Evolutionary conservation across 305 asterid genomes (phyloP).

Genomic region (Vinca major): DNA sequence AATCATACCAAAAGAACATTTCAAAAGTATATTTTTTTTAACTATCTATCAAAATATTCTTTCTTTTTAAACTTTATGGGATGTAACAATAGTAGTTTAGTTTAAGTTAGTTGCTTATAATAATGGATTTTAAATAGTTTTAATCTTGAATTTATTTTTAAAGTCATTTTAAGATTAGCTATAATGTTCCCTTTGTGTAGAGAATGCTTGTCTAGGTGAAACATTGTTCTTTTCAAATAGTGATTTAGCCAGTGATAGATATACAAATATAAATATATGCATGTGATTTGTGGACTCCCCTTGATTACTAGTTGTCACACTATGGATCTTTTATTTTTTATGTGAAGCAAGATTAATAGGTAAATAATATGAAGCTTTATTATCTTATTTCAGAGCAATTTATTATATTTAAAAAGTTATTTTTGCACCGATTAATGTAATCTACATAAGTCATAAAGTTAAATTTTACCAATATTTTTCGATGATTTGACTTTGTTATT

Average conservation of each 20-base stretch:
- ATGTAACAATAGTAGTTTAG: neutral
- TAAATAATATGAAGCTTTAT: no score
- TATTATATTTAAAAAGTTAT: no score
- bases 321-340: neutral
- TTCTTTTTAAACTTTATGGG: neutral
- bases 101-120: neutral
- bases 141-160: no score
- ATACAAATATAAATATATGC: neutral
- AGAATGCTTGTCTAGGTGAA: conserved; percentile 15
- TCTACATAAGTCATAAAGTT: no score
- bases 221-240: conserved; percentile 10
- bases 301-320: neutral
- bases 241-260: neutral
- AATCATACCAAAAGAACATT: no score
- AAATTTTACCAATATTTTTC: no score
- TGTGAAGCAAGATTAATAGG: no score
- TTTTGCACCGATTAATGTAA: no score
- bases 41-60: neutral
- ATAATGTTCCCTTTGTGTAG: conserved; percentile 6
- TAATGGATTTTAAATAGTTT: neutral
- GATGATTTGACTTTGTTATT: no score
- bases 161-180: neutral
- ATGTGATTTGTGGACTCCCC: neutral
- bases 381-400: no score
- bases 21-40: neutral